These are phyloP conservation scores for Vanilla planifolia DNA, from an alignment of 106 monocot genomes.

Conservation along the genomic window DNA sequence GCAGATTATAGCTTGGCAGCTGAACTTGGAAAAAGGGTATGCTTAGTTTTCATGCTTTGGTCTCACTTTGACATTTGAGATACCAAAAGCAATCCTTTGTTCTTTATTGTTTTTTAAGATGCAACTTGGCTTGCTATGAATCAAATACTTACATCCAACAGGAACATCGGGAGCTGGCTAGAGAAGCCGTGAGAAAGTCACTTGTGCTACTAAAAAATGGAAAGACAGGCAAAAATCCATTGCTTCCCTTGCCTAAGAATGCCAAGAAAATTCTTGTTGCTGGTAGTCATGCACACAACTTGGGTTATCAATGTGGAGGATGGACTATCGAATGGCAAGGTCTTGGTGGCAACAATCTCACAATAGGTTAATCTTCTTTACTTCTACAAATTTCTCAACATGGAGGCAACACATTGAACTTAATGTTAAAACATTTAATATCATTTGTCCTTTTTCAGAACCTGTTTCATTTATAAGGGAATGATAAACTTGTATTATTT, in stretches of 20 bases:
- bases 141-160: slow-evolving; percentile 6
- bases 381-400: too few relatives aligned
- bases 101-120: too few relatives aligned
- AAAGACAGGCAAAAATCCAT: slow-evolving; percentile 14
- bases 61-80: too few relatives aligned
- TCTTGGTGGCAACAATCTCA: slow-evolving; percentile 31
- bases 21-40: slow-evolving; percentile 39
- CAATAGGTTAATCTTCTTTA: not conserved
- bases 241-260: slow-evolving; percentile 51
- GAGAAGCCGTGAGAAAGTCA: slow-evolving; percentile 58
- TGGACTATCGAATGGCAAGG: slow-evolving; percentile 73
- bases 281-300: slow-evolving; percentile 49
- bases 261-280: slow-evolving; percentile 35
- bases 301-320: slow-evolving; percentile 58
- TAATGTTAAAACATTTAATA: not conserved
- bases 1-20: slow-evolving; percentile 34
- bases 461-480: not conserved
- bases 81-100: too few relatives aligned
- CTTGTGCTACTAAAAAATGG: slow-evolving; percentile 63
- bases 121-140: too few relatives aligned
- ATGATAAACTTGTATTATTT: too few relatives aligned
- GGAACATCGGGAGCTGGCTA: slow-evolving; percentile 52
- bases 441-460: too few relatives aligned
- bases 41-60: too few relatives aligned
- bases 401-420: too few relatives aligned